Base-by-base conservation (phyloP, 2,329 filamentous ascomycete genomes). In the Penicillium palitans region DNA sequence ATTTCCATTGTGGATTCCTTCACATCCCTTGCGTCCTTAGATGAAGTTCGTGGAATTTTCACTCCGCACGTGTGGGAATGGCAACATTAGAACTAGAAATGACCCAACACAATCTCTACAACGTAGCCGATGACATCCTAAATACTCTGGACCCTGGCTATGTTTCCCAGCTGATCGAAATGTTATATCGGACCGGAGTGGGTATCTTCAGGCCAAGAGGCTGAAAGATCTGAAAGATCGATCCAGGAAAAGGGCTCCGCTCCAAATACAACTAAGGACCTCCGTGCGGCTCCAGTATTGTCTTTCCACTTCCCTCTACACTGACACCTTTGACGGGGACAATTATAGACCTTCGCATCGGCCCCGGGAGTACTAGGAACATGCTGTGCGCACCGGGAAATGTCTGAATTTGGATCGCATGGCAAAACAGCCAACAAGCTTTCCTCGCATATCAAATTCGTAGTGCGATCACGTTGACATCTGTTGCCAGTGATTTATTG, bases 1-100 rank as follows among this genome's bases (percentile, higher is more conserved):
- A 64, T 62, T 62, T 33, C 51, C 59, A 41, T 33, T 27, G 39
- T 56, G 55, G 49, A 31, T 19, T 39, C 35, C 35, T 50, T 61
- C 29, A 60, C 50, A 61, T 63, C 64, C 50, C 65, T 67, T 66
- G 62, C 61, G 46, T 66, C 54, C 15, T 58, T n/a, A 13, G n/a
- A 45, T 44, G 45, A 37, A 21, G 31, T 19, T 35, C 15, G 7
- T 46, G n/a, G n/a, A 17, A 41, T 24, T 47, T 12, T 33, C 29
- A 31, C 46, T 54, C 61, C 57, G 47, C 62, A 63, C 59, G 61
- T 64, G 59, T 39, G 39, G 49, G 21, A 52, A 42, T 37, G 21
- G 7, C 8, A 29, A n/a, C 24, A 17, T 37, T n/a, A 52, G 48
- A 41, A 19, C 10, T 37, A 17, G 9, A 19, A n/a, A 40, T 35